Conservation (phyloP, 2,329 filamentous ascomycete genomes). For the Zasmidium cellare region DNA sequence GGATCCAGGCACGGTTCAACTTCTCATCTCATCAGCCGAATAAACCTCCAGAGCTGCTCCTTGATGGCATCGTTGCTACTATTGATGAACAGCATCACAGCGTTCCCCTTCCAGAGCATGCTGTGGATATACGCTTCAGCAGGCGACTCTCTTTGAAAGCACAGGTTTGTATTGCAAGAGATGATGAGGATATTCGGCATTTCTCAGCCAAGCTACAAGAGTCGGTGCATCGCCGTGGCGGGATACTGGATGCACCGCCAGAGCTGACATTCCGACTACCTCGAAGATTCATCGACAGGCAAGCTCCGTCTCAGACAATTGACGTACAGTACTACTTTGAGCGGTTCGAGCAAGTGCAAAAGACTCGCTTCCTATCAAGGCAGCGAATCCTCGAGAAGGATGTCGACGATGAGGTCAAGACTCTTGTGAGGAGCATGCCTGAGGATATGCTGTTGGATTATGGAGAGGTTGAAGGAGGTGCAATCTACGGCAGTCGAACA, state of each 20-base stretch:
- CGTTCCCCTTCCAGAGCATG: constrained; percentile 21
- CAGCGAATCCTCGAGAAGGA: neutral
- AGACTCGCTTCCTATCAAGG: constrained; percentile 13
- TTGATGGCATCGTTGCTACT: constrained; percentile 14
- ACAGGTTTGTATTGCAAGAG: neutral
- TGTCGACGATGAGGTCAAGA: constrained; percentile 5
- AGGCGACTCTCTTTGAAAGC: constrained; percentile 12
- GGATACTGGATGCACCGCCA: constrained; percentile 18
- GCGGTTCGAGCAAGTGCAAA: constrained; percentile 29
- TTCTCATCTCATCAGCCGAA: constrained; percentile 1
- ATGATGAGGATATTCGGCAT: constrained; percentile 16
- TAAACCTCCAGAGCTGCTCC: constrained; percentile 8
- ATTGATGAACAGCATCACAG: constrained; percentile 17
- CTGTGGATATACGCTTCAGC: constrained; percentile 25
- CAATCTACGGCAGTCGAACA: constrained; percentile 16
- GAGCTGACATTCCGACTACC: constrained; percentile 25
- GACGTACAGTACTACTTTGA: constrained; percentile 29
- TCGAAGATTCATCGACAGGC: constrained; percentile 11
- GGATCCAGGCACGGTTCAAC: constrained; percentile 18
- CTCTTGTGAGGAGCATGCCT: constrained; percentile 2
- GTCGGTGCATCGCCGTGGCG: constrained; percentile 14
- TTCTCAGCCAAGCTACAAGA: constrained; percentile 20
- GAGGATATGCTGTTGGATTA: constrained; percentile 12
- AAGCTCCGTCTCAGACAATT: neutral
- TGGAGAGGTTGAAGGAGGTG: constrained; percentile 20